phyloP scores from a whole-genome alignment of 2,329 filamentous ascomycete genomes.

The Xylariaceae sp. region DNA sequence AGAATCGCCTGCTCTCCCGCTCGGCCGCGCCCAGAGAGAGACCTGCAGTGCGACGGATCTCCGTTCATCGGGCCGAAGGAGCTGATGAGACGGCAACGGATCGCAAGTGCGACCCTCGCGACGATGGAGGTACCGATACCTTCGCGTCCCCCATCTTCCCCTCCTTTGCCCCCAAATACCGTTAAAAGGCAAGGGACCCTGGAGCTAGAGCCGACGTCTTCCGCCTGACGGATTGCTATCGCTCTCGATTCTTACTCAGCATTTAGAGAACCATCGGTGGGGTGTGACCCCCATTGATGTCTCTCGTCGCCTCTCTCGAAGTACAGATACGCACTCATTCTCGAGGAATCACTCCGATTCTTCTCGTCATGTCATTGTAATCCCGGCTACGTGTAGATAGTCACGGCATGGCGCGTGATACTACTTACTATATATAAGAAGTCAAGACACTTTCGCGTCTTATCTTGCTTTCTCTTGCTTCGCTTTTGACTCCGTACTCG shows the following conservation, averaged over 20 bases:
- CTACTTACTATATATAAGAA: no score
- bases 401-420: no score
- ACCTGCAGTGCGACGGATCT: background rate
- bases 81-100: background rate
- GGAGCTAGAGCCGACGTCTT: no score
- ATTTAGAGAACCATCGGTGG: conserved; percentile 2
- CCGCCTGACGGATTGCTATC: no score
- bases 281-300: conserved; percentile 13
- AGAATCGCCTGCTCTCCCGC: no score
- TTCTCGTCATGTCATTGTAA: no score
- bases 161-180: conserved; percentile 4
- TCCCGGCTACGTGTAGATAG: no score
- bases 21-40: background rate
- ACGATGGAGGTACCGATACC: background rate
- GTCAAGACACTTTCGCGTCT: no score
- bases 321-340: background rate
- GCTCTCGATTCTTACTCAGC: background rate
- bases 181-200: no score
- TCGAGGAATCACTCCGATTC: background rate
- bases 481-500: no score
- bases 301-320: background rate
- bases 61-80: background rate
- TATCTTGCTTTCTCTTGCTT: no score
- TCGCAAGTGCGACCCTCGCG: no score
- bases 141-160: background rate